These are phyloP conservation scores for Hemerocallis citrina DNA, from an alignment of 106 monocot species.

Conservation along the genomic window DNA sequence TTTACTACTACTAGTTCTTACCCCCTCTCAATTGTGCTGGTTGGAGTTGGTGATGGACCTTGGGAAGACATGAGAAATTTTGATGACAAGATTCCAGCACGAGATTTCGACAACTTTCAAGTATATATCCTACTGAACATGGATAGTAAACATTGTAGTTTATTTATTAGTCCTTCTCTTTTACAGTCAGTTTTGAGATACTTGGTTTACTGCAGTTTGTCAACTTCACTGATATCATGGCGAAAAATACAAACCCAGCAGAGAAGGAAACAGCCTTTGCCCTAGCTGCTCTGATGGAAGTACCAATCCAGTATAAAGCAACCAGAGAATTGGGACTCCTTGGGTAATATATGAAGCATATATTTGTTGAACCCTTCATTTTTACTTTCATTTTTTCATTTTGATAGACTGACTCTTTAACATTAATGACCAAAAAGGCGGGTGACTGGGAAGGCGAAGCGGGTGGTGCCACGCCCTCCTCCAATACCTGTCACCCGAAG, in stretches of 20 bases:
- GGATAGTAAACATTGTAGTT: too few relatives aligned
- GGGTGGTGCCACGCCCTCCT: conserved; percentile 34
- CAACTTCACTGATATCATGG: conserved; percentile 67
- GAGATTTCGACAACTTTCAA: conserved; percentile 82
- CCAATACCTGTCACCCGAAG: conserved; percentile 18
- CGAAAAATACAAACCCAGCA: conserved; percentile 16
- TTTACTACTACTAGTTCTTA: conserved; percentile 27
- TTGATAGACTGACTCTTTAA: too few relatives aligned
- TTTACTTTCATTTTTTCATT: too few relatives aligned
- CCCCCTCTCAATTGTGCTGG: conserved; percentile 67
- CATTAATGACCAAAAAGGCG: conserved; percentile 10
- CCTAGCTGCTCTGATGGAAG: conserved; percentile 73
- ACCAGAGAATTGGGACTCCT: conserved; percentile 53
- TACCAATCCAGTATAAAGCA: conserved; percentile 69
- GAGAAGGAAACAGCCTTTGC: conserved; percentile 69
- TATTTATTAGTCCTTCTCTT: too few relatives aligned
- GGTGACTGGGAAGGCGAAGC: conserved; percentile 35
- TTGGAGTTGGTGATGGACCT: conserved; percentile 90
- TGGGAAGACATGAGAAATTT: conserved; percentile 84
- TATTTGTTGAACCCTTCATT: neutral
- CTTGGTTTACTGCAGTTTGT: conserved; percentile 48
- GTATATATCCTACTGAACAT: too few relatives aligned
- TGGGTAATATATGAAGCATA: conserved; percentile 27
- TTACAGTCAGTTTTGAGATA: neutral
- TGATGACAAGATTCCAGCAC: conserved; percentile 57